phyloP scores from a whole-genome alignment of 2,329 filamentous ascomycete genomes.

The Neurospora sp. region DNA sequence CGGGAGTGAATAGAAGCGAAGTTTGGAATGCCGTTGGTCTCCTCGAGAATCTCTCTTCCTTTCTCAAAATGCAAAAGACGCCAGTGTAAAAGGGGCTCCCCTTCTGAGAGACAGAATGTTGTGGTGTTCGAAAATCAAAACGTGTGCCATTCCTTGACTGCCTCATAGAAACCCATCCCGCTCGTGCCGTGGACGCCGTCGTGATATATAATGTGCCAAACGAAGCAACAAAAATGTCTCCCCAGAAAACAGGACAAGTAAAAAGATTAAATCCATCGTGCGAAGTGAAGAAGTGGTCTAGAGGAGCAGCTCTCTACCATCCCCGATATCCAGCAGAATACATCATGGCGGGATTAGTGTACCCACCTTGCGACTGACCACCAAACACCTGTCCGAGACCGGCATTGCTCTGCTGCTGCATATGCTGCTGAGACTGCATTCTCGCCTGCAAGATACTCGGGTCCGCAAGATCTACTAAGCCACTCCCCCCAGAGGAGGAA shows the following conservation, averaged over 20 bases:
- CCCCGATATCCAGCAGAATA: constrained; percentile 62
- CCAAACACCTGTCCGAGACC: constrained; percentile 86
- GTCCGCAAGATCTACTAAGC: constrained; percentile 99
- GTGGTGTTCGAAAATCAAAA: constrained; percentile 15
- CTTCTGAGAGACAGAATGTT: constrained; percentile 6
- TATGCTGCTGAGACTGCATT: constrained; percentile 51
- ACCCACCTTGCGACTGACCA: constrained; percentile 89
- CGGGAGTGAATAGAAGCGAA: constrained; percentile 4
- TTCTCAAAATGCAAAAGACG: constrained; percentile 17
- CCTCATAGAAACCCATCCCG: constrained; percentile 10
- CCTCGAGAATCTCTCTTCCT: constrained; percentile 1
- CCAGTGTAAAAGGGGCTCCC: constrained; percentile 13
- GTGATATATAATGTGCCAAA: constrained; percentile 17
- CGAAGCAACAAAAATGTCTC: constrained; percentile 14
- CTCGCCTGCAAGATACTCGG: constrained; percentile 98
- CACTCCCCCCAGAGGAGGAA: constrained; percentile 99
- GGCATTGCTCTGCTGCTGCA: constrained; percentile 71
- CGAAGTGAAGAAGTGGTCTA: constrained; percentile 3
- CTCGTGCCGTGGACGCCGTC: constrained; percentile 13
- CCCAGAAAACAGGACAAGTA: constrained; percentile 13
- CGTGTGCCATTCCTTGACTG: constrained; percentile 6
- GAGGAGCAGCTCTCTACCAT: constrained; percentile 41
- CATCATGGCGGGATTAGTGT: constrained; percentile 70
- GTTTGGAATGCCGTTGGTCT: background rate
- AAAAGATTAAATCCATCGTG: constrained; percentile 13